These are phyloP conservation scores for Saccharum officinarum DNA, from an alignment of 176 grass and related monocot species.

Conservation along the genomic window DNA sequence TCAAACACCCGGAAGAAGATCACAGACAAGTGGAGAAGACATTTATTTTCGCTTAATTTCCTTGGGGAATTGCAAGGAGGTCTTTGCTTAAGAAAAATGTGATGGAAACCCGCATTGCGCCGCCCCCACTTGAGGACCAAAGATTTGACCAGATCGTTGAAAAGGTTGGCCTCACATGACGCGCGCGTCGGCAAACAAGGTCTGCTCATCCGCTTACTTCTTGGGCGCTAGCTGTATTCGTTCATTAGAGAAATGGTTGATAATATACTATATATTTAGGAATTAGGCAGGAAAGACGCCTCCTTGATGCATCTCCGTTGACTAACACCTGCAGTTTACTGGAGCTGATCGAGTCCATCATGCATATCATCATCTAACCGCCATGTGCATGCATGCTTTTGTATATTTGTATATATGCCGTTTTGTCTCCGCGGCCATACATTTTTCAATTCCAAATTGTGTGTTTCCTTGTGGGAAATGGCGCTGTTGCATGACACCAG, in stretches of 20 bases:
- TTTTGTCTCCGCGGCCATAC: neutral
- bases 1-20: slow-evolving; percentile 49
- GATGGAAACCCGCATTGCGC: slow-evolving; percentile 31
- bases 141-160: slow-evolving; percentile 72
- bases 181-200: slow-evolving; percentile 31
- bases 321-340: slow-evolving; percentile 44
- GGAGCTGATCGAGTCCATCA: slow-evolving; percentile 23
- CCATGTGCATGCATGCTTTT: slow-evolving; percentile 30
- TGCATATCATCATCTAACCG: slow-evolving; percentile 33
- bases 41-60: slow-evolving; percentile 35
- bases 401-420: neutral
- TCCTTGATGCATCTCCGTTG: slow-evolving; percentile 51
- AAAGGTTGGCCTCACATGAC: slow-evolving; percentile 46
- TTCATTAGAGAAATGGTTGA: neutral
- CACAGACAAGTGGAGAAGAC: neutral
- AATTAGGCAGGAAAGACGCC: slow-evolving; percentile 55
- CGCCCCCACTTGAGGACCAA: slow-evolving; percentile 45
- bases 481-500: neutral
- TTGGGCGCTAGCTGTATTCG: slow-evolving; percentile 34
- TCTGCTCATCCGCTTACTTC: slow-evolving; percentile 22
- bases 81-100: slow-evolving; percentile 58
- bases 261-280: slow-evolving; percentile 13
- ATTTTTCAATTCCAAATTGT: neutral
- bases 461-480: neutral
- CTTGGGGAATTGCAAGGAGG: neutral